phyloP scores from a whole-genome alignment of 2,329 filamentous ascomycete genomes.

The Mycosphaerella arachidis region DNA sequence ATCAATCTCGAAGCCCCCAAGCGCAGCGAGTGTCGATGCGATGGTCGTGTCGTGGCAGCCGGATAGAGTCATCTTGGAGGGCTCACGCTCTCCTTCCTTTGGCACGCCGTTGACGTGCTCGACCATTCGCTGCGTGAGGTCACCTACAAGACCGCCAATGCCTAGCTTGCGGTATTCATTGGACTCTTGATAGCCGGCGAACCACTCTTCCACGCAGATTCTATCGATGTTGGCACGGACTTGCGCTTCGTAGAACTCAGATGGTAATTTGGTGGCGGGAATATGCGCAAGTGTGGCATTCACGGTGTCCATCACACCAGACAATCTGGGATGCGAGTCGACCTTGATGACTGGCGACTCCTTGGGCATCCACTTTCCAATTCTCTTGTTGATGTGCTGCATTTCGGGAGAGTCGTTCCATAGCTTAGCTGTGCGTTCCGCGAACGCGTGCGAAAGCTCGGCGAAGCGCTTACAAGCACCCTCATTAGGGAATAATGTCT shows the following conservation, averaged over 20 bases:
- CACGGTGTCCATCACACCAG: slow-evolving; percentile 89
- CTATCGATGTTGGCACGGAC: slow-evolving; percentile 64
- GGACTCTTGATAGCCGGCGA: slow-evolving; percentile 76
- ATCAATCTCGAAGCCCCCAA: slow-evolving; percentile 69
- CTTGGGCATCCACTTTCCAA: slow-evolving; percentile 82
- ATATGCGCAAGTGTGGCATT: slow-evolving; percentile 86
- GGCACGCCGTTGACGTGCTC: slow-evolving; percentile 37
- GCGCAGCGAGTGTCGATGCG: slow-evolving; percentile 67
- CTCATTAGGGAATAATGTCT: slow-evolving; percentile 50
- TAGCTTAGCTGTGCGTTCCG: slow-evolving; percentile 42
- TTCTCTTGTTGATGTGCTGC: slow-evolving; percentile 70
- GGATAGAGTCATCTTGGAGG: slow-evolving; percentile 70
- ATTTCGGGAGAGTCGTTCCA: slow-evolving; percentile 67
- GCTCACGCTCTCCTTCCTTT: slow-evolving; percentile 40
- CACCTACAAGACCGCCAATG: slow-evolving; percentile 79
- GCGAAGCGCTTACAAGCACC: slow-evolving; percentile 46
- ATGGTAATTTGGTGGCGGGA: slow-evolving; percentile 69
- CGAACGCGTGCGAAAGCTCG: slow-evolving; percentile 46
- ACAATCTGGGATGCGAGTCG: slow-evolving; percentile 76
- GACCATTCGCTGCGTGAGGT: slow-evolving; percentile 60
- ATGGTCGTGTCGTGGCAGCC: slow-evolving; percentile 95
- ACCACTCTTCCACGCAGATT: slow-evolving; percentile 89
- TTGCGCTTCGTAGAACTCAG: slow-evolving; percentile 79
- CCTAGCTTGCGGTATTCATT: slow-evolving; percentile 83
- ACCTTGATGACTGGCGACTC: slow-evolving; percentile 65